These are phyloP conservation scores for Colletotrichum magnum DNA, from an alignment of 2,329 filamentous ascomycete species.

Conservation along the genomic window DNA sequence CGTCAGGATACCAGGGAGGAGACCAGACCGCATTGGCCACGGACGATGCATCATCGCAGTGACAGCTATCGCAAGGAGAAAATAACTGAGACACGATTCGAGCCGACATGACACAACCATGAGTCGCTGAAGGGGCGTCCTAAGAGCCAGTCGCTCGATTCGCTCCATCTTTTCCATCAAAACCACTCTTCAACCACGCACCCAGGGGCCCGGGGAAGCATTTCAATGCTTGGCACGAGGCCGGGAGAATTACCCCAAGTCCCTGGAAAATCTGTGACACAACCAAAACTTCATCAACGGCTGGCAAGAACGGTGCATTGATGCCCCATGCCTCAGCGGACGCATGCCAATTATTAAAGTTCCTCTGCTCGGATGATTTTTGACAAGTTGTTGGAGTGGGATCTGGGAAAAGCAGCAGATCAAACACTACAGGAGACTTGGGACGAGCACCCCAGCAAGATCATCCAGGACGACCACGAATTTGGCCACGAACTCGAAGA, in stretches of 20 bases:
- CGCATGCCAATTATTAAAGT: slow-evolving; percentile 4
- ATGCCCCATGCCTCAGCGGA: neutral
- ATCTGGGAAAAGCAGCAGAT: slow-evolving; percentile 26
- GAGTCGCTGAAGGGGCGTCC: slow-evolving; percentile 6
- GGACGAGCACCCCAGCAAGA: slow-evolving; percentile 18
- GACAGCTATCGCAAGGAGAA: slow-evolving; percentile 26
- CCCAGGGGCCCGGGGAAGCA: too few relatives aligned
- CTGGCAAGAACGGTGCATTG: slow-evolving; percentile 7
- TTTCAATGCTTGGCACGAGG: neutral
- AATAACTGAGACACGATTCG: slow-evolving; percentile 27
- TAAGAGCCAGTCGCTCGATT: neutral
- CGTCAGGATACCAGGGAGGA: slow-evolving; percentile 1
- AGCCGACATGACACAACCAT: slow-evolving; percentile 23
- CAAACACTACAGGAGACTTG: slow-evolving; percentile 19
- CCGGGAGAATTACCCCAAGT: neutral
- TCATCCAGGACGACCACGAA: neutral
- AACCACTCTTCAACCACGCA: neutral
- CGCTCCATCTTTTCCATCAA: neutral
- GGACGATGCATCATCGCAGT: slow-evolving; percentile 21
- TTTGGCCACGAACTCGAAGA: neutral
- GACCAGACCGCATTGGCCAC: slow-evolving; percentile 10
- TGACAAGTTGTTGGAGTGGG: neutral
- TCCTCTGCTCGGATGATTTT: slow-evolving; percentile 26
- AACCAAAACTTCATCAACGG: neutral
- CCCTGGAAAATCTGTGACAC: slow-evolving; percentile 13